These are phyloP conservation scores for Botrytis sinoallii DNA, from an alignment of 2,329 filamentous ascomycete species.

Conservation along the genomic window DNA sequence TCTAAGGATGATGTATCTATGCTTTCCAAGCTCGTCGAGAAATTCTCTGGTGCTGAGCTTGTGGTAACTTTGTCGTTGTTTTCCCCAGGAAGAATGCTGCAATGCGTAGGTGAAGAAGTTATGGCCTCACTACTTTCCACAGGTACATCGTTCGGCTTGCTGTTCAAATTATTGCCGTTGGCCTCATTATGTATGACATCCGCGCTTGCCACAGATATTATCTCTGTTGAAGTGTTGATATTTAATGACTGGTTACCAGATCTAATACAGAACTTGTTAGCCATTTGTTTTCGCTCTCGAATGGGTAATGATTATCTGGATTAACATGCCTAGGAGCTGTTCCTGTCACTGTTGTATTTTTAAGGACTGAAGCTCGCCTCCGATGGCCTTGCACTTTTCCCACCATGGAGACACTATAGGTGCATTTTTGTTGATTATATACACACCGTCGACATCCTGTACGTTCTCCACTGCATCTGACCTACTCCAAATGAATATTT, in stretches of 20 bases:
- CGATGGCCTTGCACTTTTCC: conserved; percentile 16
- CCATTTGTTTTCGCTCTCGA: not conserved
- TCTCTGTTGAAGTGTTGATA: not conserved
- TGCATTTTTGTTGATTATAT: conserved; percentile 12
- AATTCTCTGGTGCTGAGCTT: not conserved
- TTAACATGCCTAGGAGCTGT: not conserved
- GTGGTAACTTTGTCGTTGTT: not conserved
- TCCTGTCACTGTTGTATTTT: not conserved
- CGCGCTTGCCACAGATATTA: not conserved
- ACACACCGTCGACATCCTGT: conserved; percentile 16
- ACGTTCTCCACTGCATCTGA: conserved; percentile 13
- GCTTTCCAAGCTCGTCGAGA: not conserved
- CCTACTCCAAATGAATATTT: conserved; percentile 9
- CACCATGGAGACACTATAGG: conserved; percentile 18
- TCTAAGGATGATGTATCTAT: not conserved
- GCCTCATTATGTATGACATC: not conserved
- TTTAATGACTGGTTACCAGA: not conserved
- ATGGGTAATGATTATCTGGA: no score
- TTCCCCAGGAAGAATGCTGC: not conserved
- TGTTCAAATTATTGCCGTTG: not conserved
- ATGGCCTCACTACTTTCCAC: not conserved
- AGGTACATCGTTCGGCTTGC: not conserved
- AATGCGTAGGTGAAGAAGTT: not conserved
- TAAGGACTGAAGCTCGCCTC: not conserved
- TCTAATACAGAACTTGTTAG: not conserved